These are phyloP conservation scores for Massariosphaeria phaeospora DNA, from an alignment of 495 filamentous ascomycete species.

Conservation along the genomic window DNA sequence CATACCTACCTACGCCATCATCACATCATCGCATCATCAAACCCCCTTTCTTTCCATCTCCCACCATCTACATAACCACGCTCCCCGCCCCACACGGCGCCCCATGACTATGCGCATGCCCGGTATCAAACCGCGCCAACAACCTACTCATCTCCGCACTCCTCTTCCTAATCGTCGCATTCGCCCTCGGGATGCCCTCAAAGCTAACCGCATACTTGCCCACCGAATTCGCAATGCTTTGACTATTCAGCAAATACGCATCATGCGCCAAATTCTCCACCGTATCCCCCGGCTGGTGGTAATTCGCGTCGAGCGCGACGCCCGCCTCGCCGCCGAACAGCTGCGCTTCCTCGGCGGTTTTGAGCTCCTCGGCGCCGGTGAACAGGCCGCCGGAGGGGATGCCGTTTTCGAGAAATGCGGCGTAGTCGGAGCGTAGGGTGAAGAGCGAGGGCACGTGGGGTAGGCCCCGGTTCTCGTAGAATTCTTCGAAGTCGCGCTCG, in stretches of 20 bases:
- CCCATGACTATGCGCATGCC: slow-evolving; percentile 8
- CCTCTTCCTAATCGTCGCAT: slow-evolving; percentile 12
- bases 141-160: slow-evolving; percentile 7
- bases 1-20: too few relatives aligned
- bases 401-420: slow-evolving; percentile 59
- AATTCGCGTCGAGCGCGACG: slow-evolving; percentile 57
- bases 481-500: slow-evolving; percentile 60
- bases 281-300: slow-evolving; percentile 57
- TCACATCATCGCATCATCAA: too few relatives aligned
- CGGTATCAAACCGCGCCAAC: slow-evolving; percentile 1
- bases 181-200: slow-evolving; percentile 40
- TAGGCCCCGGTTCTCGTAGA: slow-evolving; percentile 46
- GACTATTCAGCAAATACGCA: slow-evolving; percentile 57
- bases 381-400: slow-evolving; percentile 64
- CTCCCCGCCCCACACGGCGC: slow-evolving; percentile 6
- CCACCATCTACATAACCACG: too few relatives aligned
- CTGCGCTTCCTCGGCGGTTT: slow-evolving; percentile 54
- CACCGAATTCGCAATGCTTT: slow-evolving; percentile 59
- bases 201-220: slow-evolving; percentile 61
- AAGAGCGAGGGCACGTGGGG: slow-evolving; percentile 52
- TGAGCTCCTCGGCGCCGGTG: slow-evolving; percentile 64
- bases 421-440: slow-evolving; percentile 64
- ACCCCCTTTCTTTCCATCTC: too few relatives aligned
- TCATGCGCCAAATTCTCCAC: slow-evolving; percentile 55
- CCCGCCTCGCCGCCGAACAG: slow-evolving; percentile 60